Evolutionary conservation across 805 yeast species (phyloP), one percentile per base, ranked within the genome.

Genomic region (Blastobotrys attinorum): DNA sequence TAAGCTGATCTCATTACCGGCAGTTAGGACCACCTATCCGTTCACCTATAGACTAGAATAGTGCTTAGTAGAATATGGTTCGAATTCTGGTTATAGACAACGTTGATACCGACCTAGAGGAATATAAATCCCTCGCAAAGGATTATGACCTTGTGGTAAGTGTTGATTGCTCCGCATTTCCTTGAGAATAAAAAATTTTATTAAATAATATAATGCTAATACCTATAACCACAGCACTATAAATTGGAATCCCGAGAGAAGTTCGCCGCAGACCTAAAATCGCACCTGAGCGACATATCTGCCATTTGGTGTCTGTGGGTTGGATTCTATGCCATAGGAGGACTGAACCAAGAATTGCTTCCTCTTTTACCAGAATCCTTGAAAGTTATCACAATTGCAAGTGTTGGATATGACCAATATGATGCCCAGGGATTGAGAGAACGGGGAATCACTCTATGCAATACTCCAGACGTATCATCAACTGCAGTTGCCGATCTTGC

Each of bases 401-500:
- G 83, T 51, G 83, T 79, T 3, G 87, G 87, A 0, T 67, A 64
- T 50, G 83, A 80, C 47, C 67, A 65, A 34, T 70, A 72, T 44
- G 78, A 77, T 51, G 72, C 70, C 1, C 47, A 50, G 7, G 67
- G 57, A 10, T 59, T 81, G 62, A 25, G 31, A 8, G 54, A 59
- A 17, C 65, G 62, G 27, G 72, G 71, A 11, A 74, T 84, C 22
- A 54, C 64, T 5, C 66, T 84, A 47, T 75, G 83, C 47, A 81
- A 84, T 55, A 79, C 78, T 44, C 64, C 69, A 32, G 52, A 53
- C 1, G 35, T 52, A 17, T 77, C 82, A 0, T 76, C 83, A 1
- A 75, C 69, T 33, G 81, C 83, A 13, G 94, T 84, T 22, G 83
- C 89, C 2, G 94, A 84, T 49, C 63, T 79, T 46, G 90, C 81